These are phyloP conservation scores for Penicillium sp. DNA, from an alignment of 2,329 filamentous ascomycete species.

Conservation along the genomic window DNA sequence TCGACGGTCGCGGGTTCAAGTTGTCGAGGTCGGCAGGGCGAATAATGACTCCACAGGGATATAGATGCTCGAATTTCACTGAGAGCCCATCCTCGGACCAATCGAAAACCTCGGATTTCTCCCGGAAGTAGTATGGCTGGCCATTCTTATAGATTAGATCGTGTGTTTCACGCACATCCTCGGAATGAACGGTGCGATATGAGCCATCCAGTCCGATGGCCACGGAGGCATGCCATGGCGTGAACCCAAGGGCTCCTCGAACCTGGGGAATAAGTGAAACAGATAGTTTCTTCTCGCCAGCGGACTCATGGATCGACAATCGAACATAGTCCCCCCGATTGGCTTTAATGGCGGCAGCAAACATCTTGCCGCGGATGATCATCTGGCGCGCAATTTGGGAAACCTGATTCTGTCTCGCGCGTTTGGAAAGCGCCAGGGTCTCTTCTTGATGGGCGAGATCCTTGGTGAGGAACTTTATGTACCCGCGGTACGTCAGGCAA, in stretches of 20 bases:
- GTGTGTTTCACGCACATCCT: conserved; percentile 37
- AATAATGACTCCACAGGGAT: conserved; percentile 39
- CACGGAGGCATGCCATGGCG: conserved; percentile 40
- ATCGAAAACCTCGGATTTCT: conserved; percentile 50
- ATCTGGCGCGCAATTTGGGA: conserved; percentile 28
- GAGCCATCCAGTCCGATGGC: conserved; percentile 33
- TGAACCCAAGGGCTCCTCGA: conserved; percentile 27
- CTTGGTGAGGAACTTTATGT: conserved; percentile 33
- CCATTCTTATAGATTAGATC: conserved; percentile 53
- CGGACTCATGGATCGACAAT: conserved; percentile 34
- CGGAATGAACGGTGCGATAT: conserved; percentile 29
- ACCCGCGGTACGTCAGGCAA: conserved; percentile 32
- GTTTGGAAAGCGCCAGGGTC: conserved; percentile 19
- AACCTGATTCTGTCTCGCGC: conserved; percentile 20
- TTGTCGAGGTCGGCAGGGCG: conserved; percentile 26
- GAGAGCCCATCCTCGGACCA: conserved; percentile 43
- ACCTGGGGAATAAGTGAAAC: conserved; percentile 29
- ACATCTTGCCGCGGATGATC: conserved; percentile 33
- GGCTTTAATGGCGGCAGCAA: conserved; percentile 31
- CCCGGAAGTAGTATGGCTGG: conserved; percentile 53
- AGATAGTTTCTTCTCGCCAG: conserved; percentile 31
- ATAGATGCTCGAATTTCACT: conserved; percentile 50
- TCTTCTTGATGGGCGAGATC: conserved; percentile 27
- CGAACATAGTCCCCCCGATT: conserved; percentile 33
- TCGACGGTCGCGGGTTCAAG: conserved; percentile 25